phyloP scores from a whole-genome alignment of 345 rosid species.

The Luvunga scandens region DNA sequence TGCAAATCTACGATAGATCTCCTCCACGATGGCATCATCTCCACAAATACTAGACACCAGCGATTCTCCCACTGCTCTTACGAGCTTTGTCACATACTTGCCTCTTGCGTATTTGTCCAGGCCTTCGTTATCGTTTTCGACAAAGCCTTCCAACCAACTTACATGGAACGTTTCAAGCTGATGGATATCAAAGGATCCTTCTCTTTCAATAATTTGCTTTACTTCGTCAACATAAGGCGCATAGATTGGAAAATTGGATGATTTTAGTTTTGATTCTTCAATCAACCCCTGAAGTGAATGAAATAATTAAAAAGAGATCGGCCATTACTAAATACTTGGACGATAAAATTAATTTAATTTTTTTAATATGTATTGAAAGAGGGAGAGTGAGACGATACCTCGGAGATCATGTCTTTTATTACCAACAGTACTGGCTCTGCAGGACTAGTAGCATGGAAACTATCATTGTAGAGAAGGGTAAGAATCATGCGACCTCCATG shows the following conservation, averaged over 20 bases:
- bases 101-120: constrained; percentile 5
- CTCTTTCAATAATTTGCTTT: constrained; percentile 2
- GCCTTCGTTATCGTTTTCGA: background rate
- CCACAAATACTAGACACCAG: constrained; percentile 8
- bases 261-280: constrained; percentile 3
- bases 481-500: constrained; percentile 18
- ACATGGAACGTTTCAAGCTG: background rate
- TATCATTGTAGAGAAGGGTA: background rate
- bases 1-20: background rate
- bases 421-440: background rate
- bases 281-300: constrained; percentile 1
- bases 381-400: background rate
- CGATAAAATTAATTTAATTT: background rate
- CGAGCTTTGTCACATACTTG: background rate
- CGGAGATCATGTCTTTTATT: constrained; percentile 11
- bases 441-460: background rate
- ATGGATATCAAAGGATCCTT: constrained; percentile 6
- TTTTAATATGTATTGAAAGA: background rate
- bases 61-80: constrained; percentile 3
- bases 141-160: constrained; percentile 13
- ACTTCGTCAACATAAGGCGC: constrained; percentile 11
- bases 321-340: too few relatives aligned
- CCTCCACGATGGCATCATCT: background rate
- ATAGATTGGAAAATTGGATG: constrained; percentile 15
- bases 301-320: background rate